Conservation (phyloP, 345 rosid genomes). For the Arabis alpina region DNA sequence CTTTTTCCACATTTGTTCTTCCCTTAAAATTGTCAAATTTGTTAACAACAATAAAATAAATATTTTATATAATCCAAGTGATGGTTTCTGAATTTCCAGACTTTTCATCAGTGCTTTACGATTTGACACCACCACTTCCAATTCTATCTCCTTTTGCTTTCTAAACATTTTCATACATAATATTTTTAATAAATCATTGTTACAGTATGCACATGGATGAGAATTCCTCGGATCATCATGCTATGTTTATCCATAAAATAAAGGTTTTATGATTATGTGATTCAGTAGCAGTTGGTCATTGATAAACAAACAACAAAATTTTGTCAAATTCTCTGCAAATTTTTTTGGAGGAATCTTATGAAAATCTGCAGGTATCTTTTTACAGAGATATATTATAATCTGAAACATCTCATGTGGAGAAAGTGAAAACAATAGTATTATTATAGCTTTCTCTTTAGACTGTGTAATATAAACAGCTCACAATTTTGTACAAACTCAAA, state of each 20-base stretch:
- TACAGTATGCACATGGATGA: slow-evolving; percentile 16
- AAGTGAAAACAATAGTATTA: slow-evolving; percentile 26
- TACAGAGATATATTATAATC: slow-evolving; percentile 1
- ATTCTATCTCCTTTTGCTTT: slow-evolving; percentile 36
- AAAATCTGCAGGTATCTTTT: slow-evolving; percentile 34
- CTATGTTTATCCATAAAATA: slow-evolving; percentile 5
- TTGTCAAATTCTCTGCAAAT: slow-evolving; percentile 36
- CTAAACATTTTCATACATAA: slow-evolving; percentile 12
- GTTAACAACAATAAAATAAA: slow-evolving; percentile 8
- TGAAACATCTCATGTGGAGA: slow-evolving; percentile 21
- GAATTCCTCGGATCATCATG: slow-evolving; percentile 26
- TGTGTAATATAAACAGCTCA: slow-evolving; percentile 28
- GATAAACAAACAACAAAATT: slow-evolving; percentile 14
- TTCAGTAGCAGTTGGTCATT: slow-evolving; percentile 14
- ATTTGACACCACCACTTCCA: slow-evolving; percentile 43
- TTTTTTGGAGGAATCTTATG: slow-evolving; percentile 34
- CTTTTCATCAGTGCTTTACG: slow-evolving; percentile 32
- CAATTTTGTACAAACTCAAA: slow-evolving; percentile 13
- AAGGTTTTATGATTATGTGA: slow-evolving; percentile 20
- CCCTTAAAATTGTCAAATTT: slow-evolving; percentile 14
- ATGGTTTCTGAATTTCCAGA: slow-evolving; percentile 25
- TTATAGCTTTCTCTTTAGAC: slow-evolving; percentile 16
- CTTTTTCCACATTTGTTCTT: background rate
- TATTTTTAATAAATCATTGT: background rate
- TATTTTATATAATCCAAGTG: slow-evolving; percentile 4